Evolutionary conservation across 192 early-diverging fungal species (phyloP).

Genomic region (Coemansia sp.): DNA sequence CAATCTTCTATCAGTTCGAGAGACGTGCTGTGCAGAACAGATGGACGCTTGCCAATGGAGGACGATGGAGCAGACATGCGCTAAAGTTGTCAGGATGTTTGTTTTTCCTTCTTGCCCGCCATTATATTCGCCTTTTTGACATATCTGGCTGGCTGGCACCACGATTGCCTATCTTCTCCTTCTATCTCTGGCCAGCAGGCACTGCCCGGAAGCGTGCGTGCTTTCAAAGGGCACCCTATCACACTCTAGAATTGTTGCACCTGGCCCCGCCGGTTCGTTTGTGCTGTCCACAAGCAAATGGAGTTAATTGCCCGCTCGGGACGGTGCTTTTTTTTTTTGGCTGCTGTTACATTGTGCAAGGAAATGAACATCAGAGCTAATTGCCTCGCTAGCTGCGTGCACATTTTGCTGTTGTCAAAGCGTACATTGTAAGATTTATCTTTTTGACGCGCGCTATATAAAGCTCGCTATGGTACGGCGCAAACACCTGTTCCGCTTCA

Average conservation of each 20-base stretch:
- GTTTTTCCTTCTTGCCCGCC: background rate
- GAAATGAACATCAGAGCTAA: background rate
- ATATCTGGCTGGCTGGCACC: background rate
- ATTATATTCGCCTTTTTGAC: background rate
- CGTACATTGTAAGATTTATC: background rate
- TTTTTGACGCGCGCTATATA: slow-evolving; percentile 1
- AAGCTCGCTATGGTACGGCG: background rate
- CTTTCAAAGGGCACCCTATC: background rate
- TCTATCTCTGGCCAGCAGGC: background rate
- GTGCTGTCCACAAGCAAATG: background rate
- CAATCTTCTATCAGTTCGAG: no score
- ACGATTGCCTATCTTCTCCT: background rate
- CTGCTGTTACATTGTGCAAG: background rate
- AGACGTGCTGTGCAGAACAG: no score
- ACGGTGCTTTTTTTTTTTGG: background rate
- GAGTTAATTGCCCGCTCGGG: background rate
- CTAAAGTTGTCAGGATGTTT: background rate
- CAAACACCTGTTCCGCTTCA: background rate
- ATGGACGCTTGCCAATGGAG: no score
- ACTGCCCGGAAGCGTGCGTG: background rate
- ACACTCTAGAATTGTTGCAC: background rate
- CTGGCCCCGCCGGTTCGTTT: slow-evolving; percentile 1
- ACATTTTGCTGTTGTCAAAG: background rate
- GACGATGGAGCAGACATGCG: no score
- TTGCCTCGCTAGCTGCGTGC: background rate